A percentile compares a stretch with the other conserved stretches of the same genome.
Conservation (phyloP, 2,329 filamentous ascomycete genomes). For the Chaetomiaceae sp. region DNA sequence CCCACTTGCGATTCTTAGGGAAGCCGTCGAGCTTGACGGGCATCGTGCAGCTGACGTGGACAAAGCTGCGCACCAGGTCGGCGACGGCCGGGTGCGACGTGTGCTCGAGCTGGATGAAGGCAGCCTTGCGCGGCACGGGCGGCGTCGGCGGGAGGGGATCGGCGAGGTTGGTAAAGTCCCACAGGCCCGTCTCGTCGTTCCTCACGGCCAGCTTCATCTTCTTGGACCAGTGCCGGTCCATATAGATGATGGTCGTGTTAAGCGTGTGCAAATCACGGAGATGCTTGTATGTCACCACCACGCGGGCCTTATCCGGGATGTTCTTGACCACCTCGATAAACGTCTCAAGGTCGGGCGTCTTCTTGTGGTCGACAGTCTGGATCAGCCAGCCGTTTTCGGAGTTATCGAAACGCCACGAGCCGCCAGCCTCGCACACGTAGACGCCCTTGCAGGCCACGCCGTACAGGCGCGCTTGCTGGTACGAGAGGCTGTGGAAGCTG, state of each 20-base stretch:
- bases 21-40: conserved; percentile 97
- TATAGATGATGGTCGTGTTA: conserved; percentile 85
- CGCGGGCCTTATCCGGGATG: conserved; percentile 76
- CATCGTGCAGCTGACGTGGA: conserved; percentile 88
- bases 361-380: conserved; percentile 86
- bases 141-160: conserved; percentile 72
- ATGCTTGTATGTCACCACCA: conserved; percentile 95
- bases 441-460: conserved; percentile 89
- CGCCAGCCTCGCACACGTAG: conserved; percentile 89
- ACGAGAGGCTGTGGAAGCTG: conserved; percentile 93
- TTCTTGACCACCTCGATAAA: conserved; percentile 88
- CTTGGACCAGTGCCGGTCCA: conserved; percentile 92
- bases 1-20: conserved; percentile 87
- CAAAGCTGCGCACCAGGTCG: conserved; percentile 89
- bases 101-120: conserved; percentile 88
- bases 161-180: conserved; percentile 87
- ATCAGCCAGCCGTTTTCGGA: conserved; percentile 91
- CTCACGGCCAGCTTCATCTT: conserved; percentile 91
- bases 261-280: conserved; percentile 90
- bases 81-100: conserved; percentile 86
- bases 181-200: conserved; percentile 84
- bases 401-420: conserved; percentile 91
- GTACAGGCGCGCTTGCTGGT: conserved; percentile 94
- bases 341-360: conserved; percentile 77
- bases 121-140: conserved; percentile 70